Percentiles rank a stretch among this genome's conserved stretches.
phyloP scores from a whole-genome alignment of 768 basidiomycete genomes.

The Termitomyces sp. region DNA sequence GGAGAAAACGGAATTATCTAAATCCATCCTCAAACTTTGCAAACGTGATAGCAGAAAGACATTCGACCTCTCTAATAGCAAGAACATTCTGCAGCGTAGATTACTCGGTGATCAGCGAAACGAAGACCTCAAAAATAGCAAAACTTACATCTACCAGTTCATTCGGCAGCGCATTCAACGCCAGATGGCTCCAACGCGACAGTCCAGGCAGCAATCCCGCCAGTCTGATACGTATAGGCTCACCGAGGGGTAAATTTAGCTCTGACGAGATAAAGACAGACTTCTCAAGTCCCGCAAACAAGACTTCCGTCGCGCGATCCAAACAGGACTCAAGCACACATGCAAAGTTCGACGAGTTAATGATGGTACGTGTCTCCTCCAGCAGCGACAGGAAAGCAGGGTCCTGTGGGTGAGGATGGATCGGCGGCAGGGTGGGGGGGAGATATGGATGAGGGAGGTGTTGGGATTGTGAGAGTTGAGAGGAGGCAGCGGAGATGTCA shows the following conservation, averaged over 20 bases:
- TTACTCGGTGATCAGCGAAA: not conserved
- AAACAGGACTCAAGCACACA: conserved; percentile 69
- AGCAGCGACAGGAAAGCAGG: conserved; percentile 60
- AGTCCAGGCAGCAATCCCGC: conserved; percentile 80
- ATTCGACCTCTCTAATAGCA: conserved; percentile 57
- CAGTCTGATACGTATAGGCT: conserved; percentile 54
- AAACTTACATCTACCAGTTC: conserved; percentile 76
- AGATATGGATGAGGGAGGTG: conserved; percentile 10
- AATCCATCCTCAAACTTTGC: conserved; percentile 52
- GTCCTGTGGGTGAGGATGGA: conserved; percentile 26
- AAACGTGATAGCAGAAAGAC: conserved; percentile 70
- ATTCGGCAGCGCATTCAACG: conserved; percentile 66
- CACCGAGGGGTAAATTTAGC: conserved; percentile 15
- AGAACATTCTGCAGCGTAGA: conserved; percentile 44
- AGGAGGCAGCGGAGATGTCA: conserved; percentile 16
- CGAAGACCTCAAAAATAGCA: not conserved
- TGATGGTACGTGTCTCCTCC: conserved; percentile 56
- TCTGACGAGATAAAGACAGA: conserved; percentile 47
- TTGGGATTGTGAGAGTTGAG: conserved; percentile 12
- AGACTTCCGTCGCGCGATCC: conserved; percentile 58
- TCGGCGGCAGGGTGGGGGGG: conserved; percentile 11
- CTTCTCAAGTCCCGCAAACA: conserved; percentile 59
- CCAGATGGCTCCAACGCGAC: conserved; percentile 69
- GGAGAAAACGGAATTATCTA: conserved; percentile 10
- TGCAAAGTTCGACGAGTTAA: conserved; percentile 66